Base-by-base conservation (phyloP, 768 basidiomycete genomes). In the Xerocomellus intermedius region DNA sequence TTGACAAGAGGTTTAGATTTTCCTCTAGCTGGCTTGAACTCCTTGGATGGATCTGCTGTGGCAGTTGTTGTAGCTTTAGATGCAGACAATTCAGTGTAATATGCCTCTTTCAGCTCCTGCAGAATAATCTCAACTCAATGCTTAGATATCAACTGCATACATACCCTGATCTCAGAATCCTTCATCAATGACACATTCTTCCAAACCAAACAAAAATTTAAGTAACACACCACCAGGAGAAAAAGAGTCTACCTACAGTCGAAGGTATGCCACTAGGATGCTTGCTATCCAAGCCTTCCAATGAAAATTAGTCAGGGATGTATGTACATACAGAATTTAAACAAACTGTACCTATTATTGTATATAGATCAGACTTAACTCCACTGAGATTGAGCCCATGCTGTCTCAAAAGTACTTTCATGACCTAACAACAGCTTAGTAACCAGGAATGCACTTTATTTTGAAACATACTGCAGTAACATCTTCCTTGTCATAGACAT, bases 351-450 rank as follows among this genome's bases (percentile, higher is more conserved):
- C 85, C 84, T 55, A 86, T 79, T 0, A 57, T 42, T 3, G 88
- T 88, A 62, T 89, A 89, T 43, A 91, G 62, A 64, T 89, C 74
- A 5, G 85, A 82, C 63, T 91, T 91, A 14, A 89, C 88, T 8
- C 86, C 86, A 59, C 76, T 81, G 9, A 87, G 75, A 61, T 77
- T 83, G 46, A 83, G 64, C 0, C 88, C 87, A 66, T 89, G 87
- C 48, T 82, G 76, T 52, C 84, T 74, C 42, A 90, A 63, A 10
- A 91, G 73, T 6, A 86, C 74, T 64, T 77, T 83, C 85, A 90
- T 87, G 30, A 88, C 82, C 87, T 71, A 32, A 51, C 28, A 9
- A 35, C 47, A 47, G 7, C 2, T 53, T 17, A 64, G 46, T 4
- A 37, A 43, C 16, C 37, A 30, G 38, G 19, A 19, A 37, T 28